These are phyloP conservation scores for Trichoderma koningii DNA, from an alignment of 2,329 filamentous ascomycete species.

Conservation along the genomic window DNA sequence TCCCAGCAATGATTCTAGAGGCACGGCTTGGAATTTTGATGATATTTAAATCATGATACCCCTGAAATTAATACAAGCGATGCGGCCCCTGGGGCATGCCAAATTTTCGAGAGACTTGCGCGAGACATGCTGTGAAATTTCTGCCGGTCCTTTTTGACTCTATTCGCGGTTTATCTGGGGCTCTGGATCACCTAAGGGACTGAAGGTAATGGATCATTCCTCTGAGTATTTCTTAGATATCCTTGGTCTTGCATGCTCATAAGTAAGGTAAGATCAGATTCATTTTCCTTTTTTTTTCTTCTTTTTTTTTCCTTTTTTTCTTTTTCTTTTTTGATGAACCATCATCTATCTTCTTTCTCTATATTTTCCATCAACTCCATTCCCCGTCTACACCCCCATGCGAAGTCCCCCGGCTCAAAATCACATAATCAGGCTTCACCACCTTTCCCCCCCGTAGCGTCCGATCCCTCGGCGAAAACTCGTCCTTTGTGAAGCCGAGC, in stretches of 20 bases:
- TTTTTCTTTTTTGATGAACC: too few relatives aligned
- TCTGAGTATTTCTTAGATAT: too few relatives aligned
- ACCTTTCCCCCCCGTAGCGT: slow-evolving; percentile 57
- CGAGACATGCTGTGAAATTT: slow-evolving; percentile 20
- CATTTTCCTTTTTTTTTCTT: too few relatives aligned
- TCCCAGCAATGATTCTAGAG: slow-evolving; percentile 25
- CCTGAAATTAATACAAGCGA: slow-evolving; percentile 9
- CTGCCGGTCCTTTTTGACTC: not conserved
- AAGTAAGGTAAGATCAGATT: not conserved
- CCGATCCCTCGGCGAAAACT: slow-evolving; percentile 55
- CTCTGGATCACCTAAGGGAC: not conserved
- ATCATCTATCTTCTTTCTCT: too few relatives aligned
- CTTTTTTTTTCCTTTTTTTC: too few relatives aligned
- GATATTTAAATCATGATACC: slow-evolving; percentile 23
- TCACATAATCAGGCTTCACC: slow-evolving; percentile 59
- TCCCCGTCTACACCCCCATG: slow-evolving; percentile 31
- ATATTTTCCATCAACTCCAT: too few relatives aligned
- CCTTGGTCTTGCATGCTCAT: not conserved
- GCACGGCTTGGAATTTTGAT: slow-evolving; percentile 25
- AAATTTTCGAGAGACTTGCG: slow-evolving; percentile 12
- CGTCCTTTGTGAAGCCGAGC: slow-evolving; percentile 59
- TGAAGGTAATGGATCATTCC: too few relatives aligned
- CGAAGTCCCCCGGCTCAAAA: slow-evolving; percentile 55
- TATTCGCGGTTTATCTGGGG: not conserved
- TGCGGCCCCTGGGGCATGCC: slow-evolving; percentile 9